Percentiles rank a stretch among this genome's conserved stretches.
Evolutionary conservation across 306 rosid genomes (phyloP).

Genomic region (Heteromeles arbutifolia): DNA sequence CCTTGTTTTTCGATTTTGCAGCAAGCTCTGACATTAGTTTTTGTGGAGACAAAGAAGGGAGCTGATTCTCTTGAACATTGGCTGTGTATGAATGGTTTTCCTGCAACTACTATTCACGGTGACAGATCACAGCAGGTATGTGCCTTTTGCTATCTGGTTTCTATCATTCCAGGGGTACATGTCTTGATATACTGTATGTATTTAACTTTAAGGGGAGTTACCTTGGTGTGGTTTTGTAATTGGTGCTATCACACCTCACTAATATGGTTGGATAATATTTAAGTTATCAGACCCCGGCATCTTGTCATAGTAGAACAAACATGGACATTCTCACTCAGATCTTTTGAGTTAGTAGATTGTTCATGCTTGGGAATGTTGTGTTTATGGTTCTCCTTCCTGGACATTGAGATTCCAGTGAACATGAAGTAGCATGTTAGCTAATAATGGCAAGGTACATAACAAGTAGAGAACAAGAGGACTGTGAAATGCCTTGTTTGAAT

Average conservation of each 20-base stretch:
- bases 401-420: neutral
- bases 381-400: neutral
- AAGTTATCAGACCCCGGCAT: neutral
- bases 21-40: conserved; percentile 90
- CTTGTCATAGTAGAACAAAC: neutral
- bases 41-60: conserved; percentile 99
- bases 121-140: conserved; percentile 88
- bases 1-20: conserved; percentile 19
- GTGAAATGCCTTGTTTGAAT: neutral
- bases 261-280: neutral
- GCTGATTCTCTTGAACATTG: conserved; percentile 92
- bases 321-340: neutral
- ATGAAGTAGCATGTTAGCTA: neutral
- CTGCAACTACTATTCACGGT: conserved; percentile 94
- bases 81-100: conserved; percentile 79
- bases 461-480: neutral
- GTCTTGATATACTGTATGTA: neutral
- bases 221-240: neutral
- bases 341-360: neutral
- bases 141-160: conserved; percentile 5
- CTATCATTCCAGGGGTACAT: neutral
- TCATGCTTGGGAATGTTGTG: neutral
- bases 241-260: neutral
- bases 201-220: neutral
- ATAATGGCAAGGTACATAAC: neutral